Base-by-base conservation (phyloP, 2,329 filamentous ascomycete species). In the Pleurostoma richardsiae region DNA sequence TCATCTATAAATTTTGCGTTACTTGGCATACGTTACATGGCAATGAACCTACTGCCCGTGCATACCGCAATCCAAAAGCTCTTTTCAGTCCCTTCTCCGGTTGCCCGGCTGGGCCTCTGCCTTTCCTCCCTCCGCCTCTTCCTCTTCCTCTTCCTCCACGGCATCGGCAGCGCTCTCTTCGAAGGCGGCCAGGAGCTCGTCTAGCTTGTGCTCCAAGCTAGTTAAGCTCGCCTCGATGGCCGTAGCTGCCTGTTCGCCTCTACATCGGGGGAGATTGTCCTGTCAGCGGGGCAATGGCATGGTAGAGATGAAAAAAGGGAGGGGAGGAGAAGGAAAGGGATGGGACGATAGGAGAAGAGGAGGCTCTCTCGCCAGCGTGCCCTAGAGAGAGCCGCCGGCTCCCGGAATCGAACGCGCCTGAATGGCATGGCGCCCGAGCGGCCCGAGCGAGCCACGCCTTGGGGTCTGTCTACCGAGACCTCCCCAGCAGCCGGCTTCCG, bases 191-290 rank as follows among this genome's bases (percentile, higher is more conserved):
- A 82, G 66, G 27, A 82, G 64, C 49, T 69, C 70, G 50, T 81
- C 77, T n/a, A 82, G 69, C 57, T 73, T 79, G 56, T 64, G 67
- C 60, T 82, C 77, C 26, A 82, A 67, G 31, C 57, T 72, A 6
- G 69, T 66, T 43, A 82, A 67, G 52, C 74, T 76, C 2, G 70
- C 65, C 57, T 82, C 79, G 19, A 82, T 70, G 30, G 68, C 69
- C 8, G 71, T 58, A 39, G 78, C 78, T 4, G 77, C 66, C 54
- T 77, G 72, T 50, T 82, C 79, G 54, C 78, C 79, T 55, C 75
- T 79, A 49, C 8, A 39, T 11, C 4, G 26, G 4, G 29, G 19
- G 19, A 19, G 19, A 19, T 19, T 19, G 19, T 19, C 19, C 19
- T 19, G 19, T 19, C 19, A 19, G 19, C 19, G 26, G n/a, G 38